Evolutionary conservation across 495 filamentous ascomycete species (phyloP), one percentile per base, ranked within the genome.

Genomic region (Neurospora pannonica): DNA sequence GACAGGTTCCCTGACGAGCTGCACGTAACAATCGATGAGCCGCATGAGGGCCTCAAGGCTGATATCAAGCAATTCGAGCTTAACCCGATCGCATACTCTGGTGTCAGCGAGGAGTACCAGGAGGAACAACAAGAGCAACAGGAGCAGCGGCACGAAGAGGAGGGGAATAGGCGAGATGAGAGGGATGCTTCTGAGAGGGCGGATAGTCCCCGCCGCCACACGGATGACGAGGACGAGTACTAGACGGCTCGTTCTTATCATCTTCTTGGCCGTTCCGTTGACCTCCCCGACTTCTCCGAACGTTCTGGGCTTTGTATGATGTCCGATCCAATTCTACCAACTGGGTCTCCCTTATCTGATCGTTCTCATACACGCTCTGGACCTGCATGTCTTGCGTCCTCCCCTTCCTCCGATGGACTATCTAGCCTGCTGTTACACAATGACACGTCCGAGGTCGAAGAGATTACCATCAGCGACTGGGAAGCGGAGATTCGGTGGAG

Each of bases 1-100:
- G 82, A 81, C 73, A 73, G 78, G 48, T 80, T 82, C 46, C 76
- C 84, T 1, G 85, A 86, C 75, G 84, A 85, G 75, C 76, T 87
- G 37, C 82, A 85, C 48, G 80, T 87, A 43, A 77, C 74, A 3
- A 78, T 87, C n/a, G 79, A 81, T 36, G 84, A 85, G 36, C 85
- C 84, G 4, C 78, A 76, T 34, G 82, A 84, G 17, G 83, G 82
- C 43, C 81, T 84, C 71, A 77, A 78, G 43, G 71, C 67, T 11
- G 82, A 82, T 76, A 80, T 86, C 79, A 71, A 77, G 38, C 71
- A 80, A 71, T 86, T 82, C 75, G 79, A 82, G 78, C 74, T 78
- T 31, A 79, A 85, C 74, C 85, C 84, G 0, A 80, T 84, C 9
- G 84, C 82, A 10, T 79, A 80, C 71, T 74, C 84, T 34, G 74